phyloP scores from a whole-genome alignment of 2,329 filamentous ascomycete species.

The Phyllachora maydis region DNA sequence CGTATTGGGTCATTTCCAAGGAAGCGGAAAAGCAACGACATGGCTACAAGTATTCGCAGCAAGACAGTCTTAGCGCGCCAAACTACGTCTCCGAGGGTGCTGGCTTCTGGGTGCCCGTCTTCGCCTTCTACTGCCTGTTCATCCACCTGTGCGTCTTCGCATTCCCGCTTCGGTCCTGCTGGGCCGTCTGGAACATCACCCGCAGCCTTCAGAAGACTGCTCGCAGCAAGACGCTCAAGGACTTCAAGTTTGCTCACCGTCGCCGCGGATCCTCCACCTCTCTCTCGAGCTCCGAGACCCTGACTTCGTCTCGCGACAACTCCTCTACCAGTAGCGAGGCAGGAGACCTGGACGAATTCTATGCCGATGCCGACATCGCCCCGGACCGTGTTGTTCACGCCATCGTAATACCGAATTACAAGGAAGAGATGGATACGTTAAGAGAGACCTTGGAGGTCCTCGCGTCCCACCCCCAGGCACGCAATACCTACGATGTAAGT shows the following conservation, averaged over 20 bases:
- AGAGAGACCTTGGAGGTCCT: slow-evolving; percentile 49
- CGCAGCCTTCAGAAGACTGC: slow-evolving; percentile 22
- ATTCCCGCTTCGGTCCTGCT: slow-evolving; percentile 42
- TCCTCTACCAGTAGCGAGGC: slow-evolving; percentile 26
- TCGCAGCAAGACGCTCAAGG: slow-evolving; percentile 21
- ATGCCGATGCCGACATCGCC: slow-evolving; percentile 19
- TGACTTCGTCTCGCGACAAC: slow-evolving; percentile 21
- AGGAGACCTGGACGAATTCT: slow-evolving; percentile 27
- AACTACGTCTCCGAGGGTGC: slow-evolving; percentile 16
- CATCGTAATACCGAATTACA: slow-evolving; percentile 55
- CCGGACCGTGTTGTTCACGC: slow-evolving; percentile 35
- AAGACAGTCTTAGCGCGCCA: slow-evolving; percentile 15
- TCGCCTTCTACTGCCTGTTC: slow-evolving; percentile 43
- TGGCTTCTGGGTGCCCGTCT: slow-evolving; percentile 29
- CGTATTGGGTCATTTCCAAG: slow-evolving; percentile 31
- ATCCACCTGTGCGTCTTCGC: slow-evolving; percentile 42
- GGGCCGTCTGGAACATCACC: slow-evolving; percentile 37
- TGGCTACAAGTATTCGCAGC: slow-evolving; percentile 20
- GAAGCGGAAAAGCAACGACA: slow-evolving; percentile 22
- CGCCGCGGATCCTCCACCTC: slow-evolving; percentile 33
- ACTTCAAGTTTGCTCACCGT: slow-evolving; percentile 22
- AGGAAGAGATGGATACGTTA: slow-evolving; percentile 48
- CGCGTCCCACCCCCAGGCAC: slow-evolving; percentile 43
- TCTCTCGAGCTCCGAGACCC: slow-evolving; percentile 32
- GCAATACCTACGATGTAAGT: slow-evolving; percentile 48